Base-by-base conservation (phyloP, 495 filamentous ascomycete genomes). In the Geoglossum glabrum region DNA sequence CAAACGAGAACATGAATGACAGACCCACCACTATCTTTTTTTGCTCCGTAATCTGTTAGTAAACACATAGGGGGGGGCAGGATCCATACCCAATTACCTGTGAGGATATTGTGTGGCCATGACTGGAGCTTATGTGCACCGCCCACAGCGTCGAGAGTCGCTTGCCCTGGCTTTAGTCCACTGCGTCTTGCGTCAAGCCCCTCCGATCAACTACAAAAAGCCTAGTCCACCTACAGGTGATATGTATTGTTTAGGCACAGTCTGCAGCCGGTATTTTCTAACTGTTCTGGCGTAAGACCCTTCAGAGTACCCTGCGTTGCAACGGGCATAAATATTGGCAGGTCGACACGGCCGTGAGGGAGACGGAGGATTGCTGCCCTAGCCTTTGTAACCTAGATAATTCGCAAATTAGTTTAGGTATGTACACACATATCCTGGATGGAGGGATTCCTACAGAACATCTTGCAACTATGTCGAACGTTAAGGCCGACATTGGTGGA, bases 181-280 rank as follows among this genome's bases (percentile, higher is more conserved):
- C 69, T 70, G 25, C 7, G 19, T 26, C 11, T 6, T 23, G 11
- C 23, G 25, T 46, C 21, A 46, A 23, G 21, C 25, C 4, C 43
- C 8, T 21, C 57, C 34, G 19, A 19, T n/a, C 38, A 30, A 21
- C 54, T 8, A 40, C 31, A 21, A 3, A 55, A 3, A 45, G 30
- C 21, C 11, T 13, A 10, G 8, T 38, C n/a, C 1, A 26, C 63
- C 13, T 58, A 70, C 47, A 99, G 74, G 70, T 99, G 92, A 67
- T 99, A 97, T 25, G 92, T 96, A 66, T 97, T 97, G 68, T 97
- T 97, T 58, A 97, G 73, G 66, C 90, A 97, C 15, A 99, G 75
- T 62, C 86, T 80, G 64, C 93, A 97, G 47, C 87, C 84, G 0
- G 88, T 90, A 34, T 82, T 76, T 61, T 90, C 87, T 23, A 99